Evolutionary conservation across 768 basidiomycete genomes (phyloP), one percentile per base, ranked within the genome.

Genomic region (Psilocybe azurescens): DNA sequence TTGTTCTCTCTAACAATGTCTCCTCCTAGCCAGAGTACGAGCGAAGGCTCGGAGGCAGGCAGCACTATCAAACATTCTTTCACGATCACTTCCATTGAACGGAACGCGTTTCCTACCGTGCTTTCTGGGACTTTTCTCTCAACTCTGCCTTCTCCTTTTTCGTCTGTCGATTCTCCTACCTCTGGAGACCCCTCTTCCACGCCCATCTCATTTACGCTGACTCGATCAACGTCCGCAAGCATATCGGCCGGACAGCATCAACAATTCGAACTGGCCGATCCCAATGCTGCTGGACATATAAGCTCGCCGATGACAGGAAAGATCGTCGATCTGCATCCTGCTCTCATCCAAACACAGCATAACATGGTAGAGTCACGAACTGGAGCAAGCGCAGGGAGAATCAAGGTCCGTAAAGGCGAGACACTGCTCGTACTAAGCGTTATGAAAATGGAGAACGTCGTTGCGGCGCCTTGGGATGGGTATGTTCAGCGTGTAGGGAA

Each of bases 391-490:
- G 41, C 48, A 8, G 11, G 52, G 53, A n/a, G 14, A 44, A 39
- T 44, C 30, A 29, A 50, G 14, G 68, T 79, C 29, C 72, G 62
- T 41, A 75, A 71, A 60, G 78, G 77, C 3, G 77, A 79, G 13
- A 63, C 73, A 3, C 24, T 79, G 18, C 57, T 76, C 28, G 67
- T 75, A 8, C 52, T 79, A 39, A 79, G 75, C 44, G 73, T 75
- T 24, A 79, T 79, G 78, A 79, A 79, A 71, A 79, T 79, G 77
- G 78, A 79, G 59, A 78, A 70, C 58, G 65, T 68, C 3, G 60
- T 79, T 18, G 47, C 62, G 4, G 71, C 75, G 11, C 73, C 74
- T 0, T 59, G 55, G 32, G 74, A 76, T 66, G 76, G 74, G 32
- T 58, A 65, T 52, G 65, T 79, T 4, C 67, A 69, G 52, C 67